These are phyloP conservation scores for Ophiocordyceps camponoti-floridani DNA, from an alignment of 2,329 filamentous ascomycete genomes.

Conservation along the genomic window DNA sequence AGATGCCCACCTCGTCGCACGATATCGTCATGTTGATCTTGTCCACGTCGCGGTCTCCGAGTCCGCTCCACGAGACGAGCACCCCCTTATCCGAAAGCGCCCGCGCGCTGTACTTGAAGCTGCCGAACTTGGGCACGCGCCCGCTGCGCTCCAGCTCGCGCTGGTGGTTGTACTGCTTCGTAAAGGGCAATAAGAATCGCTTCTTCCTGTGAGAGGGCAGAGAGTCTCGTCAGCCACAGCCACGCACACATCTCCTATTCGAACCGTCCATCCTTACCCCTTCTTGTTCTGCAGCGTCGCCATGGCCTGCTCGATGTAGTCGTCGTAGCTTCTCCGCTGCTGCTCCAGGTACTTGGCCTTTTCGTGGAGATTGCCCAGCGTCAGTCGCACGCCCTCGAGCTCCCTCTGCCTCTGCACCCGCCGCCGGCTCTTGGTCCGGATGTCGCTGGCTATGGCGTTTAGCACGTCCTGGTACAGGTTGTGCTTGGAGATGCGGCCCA, in stretches of 20 bases:
- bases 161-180: conserved; percentile 97
- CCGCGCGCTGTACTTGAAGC: conserved; percentile 89
- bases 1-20: conserved; percentile 85
- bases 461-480: conserved; percentile 97
- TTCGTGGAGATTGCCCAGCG: conserved; percentile 57
- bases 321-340: conserved; percentile 93
- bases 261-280: conserved; percentile 32
- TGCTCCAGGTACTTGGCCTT: conserved; percentile 88
- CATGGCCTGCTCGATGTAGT: conserved; percentile 99
- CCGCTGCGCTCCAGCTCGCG: conserved; percentile 84
- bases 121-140: conserved; percentile 91
- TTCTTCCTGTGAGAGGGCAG: conserved; percentile 44
- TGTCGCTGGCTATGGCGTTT: conserved; percentile 91
- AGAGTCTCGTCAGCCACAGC: not conserved
- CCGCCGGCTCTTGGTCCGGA: conserved; percentile 88
- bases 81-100: conserved; percentile 86
- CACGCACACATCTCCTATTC: no score
- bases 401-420: conserved; percentile 84
- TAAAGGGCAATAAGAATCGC: conserved; percentile 86
- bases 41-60: conserved; percentile 68
- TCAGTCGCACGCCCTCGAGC: conserved; percentile 65
- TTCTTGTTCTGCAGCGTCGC: conserved; percentile 93
- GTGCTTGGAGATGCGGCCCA: conserved; percentile 71
- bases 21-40: conserved; percentile 88
- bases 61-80: conserved; percentile 77